Conservation (phyloP, 257 asterid genomes). For the Thymus mandschuricus region DNA sequence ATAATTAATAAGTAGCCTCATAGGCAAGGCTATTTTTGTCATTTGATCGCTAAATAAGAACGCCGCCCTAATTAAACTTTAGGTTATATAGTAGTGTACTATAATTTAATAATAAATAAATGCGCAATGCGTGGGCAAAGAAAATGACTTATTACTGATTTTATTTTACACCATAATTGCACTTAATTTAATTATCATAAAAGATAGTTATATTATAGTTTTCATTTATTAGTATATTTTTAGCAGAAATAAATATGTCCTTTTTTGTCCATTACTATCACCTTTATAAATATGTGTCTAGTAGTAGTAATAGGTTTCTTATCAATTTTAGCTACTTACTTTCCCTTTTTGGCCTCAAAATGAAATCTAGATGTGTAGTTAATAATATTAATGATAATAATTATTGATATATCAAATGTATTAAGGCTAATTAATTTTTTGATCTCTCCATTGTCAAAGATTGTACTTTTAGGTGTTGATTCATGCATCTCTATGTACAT, state of each 20-base stretch:
- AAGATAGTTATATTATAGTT: neutral
- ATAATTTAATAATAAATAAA: neutral
- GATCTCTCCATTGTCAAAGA: no score
- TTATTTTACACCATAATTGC: neutral
- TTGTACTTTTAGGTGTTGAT: no score
- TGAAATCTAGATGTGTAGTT: neutral
- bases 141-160: conserved; percentile 8
- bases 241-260: neutral
- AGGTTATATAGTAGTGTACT: neutral
- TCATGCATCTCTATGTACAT: no score
- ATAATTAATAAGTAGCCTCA: no score
- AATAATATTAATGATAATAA: no score
- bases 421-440: no score
- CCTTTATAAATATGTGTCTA: neutral
- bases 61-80: conserved; percentile 17
- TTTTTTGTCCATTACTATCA: conserved; percentile 4
- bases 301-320: neutral
- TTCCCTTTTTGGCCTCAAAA: neutral
- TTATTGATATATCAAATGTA: no score
- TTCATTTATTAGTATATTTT: neutral
- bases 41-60: no score
- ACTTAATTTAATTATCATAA: no score
- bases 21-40: no score
- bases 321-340: neutral
- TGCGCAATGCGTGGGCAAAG: conserved; percentile 11